These are phyloP conservation scores for Arthroderma uncinatum DNA, from an alignment of 2,329 filamentous ascomycete species.

Conservation along the genomic window DNA sequence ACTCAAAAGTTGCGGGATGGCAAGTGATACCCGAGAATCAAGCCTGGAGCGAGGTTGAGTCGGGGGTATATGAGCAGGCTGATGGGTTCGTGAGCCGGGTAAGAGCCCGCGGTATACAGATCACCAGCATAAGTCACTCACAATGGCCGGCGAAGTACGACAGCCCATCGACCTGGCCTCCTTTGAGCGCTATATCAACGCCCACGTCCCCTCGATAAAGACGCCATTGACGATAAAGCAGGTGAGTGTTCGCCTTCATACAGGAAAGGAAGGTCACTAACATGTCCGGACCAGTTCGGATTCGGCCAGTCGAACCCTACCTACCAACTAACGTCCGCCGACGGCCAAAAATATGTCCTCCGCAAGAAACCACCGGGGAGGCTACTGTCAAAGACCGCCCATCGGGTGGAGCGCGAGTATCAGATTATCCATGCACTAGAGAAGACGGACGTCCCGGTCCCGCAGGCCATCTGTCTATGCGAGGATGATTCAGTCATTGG, in stretches of 20 bases:
- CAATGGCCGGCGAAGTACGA: slow-evolving; percentile 75
- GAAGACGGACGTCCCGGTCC: slow-evolving; percentile 72
- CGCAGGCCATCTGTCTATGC: slow-evolving; percentile 72
- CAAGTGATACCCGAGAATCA: not conserved
- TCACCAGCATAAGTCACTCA: slow-evolving; percentile 5
- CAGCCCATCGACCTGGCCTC: slow-evolving; percentile 78
- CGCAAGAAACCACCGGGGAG: slow-evolving; percentile 97
- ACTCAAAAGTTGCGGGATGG: not conserved
- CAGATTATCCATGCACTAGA: slow-evolving; percentile 76
- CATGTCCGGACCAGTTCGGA: slow-evolving; percentile 58
- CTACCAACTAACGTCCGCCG: slow-evolving; percentile 70
- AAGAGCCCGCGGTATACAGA: too few species aligned
- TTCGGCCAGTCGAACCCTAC: slow-evolving; percentile 97
- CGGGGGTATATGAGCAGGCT: too few species aligned
- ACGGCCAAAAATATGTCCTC: slow-evolving; percentile 67
- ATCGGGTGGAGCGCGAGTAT: slow-evolving; percentile 94
- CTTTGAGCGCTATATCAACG: slow-evolving; percentile 65
- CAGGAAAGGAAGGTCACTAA: not conserved
- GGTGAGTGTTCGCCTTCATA: slow-evolving; percentile 47
- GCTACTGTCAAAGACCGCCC: slow-evolving; percentile 83
- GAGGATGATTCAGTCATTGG: slow-evolving; percentile 70
- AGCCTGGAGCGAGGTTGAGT: not conserved
- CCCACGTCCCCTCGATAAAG: slow-evolving; percentile 72
- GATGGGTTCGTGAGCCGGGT: too few species aligned
- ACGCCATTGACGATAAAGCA: slow-evolving; percentile 80